phyloP scores from a whole-genome alignment of 2,329 filamentous ascomycete genomes.

The Zarea fungicola region DNA sequence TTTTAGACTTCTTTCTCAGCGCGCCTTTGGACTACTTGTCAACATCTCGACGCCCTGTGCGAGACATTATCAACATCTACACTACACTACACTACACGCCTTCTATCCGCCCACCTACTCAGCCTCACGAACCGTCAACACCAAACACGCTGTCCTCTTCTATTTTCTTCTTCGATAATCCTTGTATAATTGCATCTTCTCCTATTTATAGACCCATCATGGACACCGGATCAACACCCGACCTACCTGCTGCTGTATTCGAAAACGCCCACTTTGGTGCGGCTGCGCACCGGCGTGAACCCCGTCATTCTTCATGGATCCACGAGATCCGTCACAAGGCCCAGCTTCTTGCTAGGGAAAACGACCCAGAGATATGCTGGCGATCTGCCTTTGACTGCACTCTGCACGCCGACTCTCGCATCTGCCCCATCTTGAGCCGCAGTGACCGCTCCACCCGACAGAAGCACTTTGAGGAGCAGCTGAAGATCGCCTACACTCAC shows the following conservation, averaged over 20 bases:
- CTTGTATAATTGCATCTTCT: not conserved
- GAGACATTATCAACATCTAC: constrained; percentile 1
- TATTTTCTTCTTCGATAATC: not conserved
- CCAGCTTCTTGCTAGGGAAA: not conserved
- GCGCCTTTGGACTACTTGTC: not conserved
- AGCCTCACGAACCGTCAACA: not conserved
- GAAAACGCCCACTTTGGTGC: constrained; percentile 1
- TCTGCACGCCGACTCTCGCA: not conserved
- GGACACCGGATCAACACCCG: constrained; percentile 2
- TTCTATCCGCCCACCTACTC: constrained; percentile 1
- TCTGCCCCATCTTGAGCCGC: constrained; percentile 1
- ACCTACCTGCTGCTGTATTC: constrained; percentile 3
- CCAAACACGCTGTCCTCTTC: not conserved
- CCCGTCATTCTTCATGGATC: not conserved
- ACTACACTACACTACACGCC: too few species aligned
- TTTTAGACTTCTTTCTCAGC: not conserved
- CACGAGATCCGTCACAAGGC: constrained; percentile 8
- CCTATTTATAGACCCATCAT: not conserved
- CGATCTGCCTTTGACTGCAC: constrained; percentile 1
- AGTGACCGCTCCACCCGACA: not conserved
- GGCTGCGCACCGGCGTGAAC: not conserved
- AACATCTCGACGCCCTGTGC: constrained; percentile 3
- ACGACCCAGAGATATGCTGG: not conserved
- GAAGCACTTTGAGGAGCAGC: constrained; percentile 3
- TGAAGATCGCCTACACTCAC: not conserved